Evolutionary conservation across 306 rosid genomes (phyloP), one percentile per base, ranked within the genome.

Genomic region (Trifolium dubium): DNA sequence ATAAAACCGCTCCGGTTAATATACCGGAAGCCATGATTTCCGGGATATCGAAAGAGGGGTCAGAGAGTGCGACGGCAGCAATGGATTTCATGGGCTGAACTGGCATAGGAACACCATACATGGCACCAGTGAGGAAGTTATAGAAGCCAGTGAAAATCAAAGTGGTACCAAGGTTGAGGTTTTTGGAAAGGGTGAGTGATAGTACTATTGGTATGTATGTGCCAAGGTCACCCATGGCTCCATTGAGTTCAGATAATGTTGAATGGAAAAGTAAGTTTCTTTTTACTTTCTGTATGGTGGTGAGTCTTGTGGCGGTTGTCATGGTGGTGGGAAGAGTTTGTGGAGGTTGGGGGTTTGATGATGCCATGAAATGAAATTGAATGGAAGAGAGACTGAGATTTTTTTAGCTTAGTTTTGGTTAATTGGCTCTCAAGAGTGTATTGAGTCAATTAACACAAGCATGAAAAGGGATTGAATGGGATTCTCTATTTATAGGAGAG

Each of bases 1-100:
- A 14, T 17, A 92, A 50, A 7, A 63, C 46, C 2, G 76, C 88
- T 2, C 97, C 97, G 63, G 93, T 86, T 12, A 84, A 50, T 19
- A 89, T 86, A 2, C 96, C 96, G 78, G 97, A 73, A 32, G 93
- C 96, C 96, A 89, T 89, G 71, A 92, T 86, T 69, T 92, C 92
- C 6, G 89, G 86, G 19, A 92, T 60, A 4, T 80, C 77, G 49
- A 92, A 92, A 8, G 76, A 8, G 30, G 88, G 1, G 8, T 86
- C 85, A 1, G 97, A 65, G 13, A 92, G 74, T 12, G 96, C 90
- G 2, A 32, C 88, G 2, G 96, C 92, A 1, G 87, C 93, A 31
- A 92, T 89, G 59, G 96, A 75, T 55, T 92, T 92, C 97, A 92
- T 92, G 29, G 97, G 97, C 67, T 92, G 97, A 23, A 92, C 96